A percentile compares a stretch with the other conserved stretches of the same genome.
Evolutionary conservation across 176 grass and related monocot genomes (phyloP).

Genomic region (Oryza glaberrima): DNA sequence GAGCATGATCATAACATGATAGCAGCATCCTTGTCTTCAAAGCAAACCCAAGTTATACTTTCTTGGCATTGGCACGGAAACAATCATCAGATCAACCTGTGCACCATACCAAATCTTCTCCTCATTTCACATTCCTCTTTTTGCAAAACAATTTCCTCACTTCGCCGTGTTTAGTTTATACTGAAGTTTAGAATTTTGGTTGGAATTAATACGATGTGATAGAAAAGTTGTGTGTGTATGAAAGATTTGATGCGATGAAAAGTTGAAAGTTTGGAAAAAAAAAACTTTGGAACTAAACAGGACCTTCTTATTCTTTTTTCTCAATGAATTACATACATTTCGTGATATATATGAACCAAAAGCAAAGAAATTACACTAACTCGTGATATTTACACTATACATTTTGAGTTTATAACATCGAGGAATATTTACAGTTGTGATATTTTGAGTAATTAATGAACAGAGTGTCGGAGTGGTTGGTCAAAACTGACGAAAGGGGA

Average conservation of each 20-base stretch:
- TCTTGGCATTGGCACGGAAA: not conserved
- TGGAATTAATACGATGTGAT: no score
- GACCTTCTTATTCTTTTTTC: not conserved
- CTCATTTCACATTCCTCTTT: not conserved
- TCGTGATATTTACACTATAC: constrained; percentile 36
- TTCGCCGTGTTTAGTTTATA: no score
- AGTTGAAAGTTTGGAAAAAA: no score
- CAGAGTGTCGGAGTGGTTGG: not conserved
- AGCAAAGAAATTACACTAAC: not conserved
- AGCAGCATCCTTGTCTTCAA: constrained; percentile 45
- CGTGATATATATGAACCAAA: not conserved
- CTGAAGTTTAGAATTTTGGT: no score
- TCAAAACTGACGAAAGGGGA: not conserved
- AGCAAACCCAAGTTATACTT: constrained; percentile 44
- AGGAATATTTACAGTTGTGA: constrained; percentile 46
- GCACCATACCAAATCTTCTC: not conserved
- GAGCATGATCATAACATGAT: constrained; percentile 24
- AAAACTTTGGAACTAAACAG: no score
- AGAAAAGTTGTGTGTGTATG: no score
- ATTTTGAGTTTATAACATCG: not conserved
- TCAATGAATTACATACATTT: not conserved
- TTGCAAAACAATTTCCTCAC: not conserved
- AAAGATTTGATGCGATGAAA: no score
- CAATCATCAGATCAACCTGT: not conserved
- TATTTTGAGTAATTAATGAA: constrained; percentile 2